phyloP scores from a whole-genome alignment of 1,284 basidiomycete genomes.

The Malassezia globosa region DNA sequence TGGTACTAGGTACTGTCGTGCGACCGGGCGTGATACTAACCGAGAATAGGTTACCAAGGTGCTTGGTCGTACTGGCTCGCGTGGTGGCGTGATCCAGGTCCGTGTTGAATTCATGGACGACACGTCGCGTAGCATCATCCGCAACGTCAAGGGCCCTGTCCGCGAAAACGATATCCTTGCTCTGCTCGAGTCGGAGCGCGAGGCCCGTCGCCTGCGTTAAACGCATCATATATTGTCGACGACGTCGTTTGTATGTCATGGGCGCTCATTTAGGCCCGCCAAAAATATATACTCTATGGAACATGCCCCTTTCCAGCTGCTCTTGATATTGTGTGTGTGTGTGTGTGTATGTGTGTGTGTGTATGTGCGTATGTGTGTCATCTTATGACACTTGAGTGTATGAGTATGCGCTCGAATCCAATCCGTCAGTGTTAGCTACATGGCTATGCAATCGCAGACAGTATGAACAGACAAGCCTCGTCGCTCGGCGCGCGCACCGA shows the following conservation, averaged over 20 bases:
- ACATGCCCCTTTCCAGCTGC: background rate
- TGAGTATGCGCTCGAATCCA: no score
- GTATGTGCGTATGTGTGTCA: no score
- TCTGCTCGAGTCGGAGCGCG: slow-evolving; percentile 95
- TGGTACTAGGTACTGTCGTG: background rate
- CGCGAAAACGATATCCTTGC: slow-evolving; percentile 93
- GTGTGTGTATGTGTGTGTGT: background rate
- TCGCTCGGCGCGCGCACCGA: slow-evolving; percentile 83
- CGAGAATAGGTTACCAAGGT: slow-evolving; percentile 56
- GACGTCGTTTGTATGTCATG: background rate
- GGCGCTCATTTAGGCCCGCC: background rate
- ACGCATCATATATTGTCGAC: slow-evolving; percentile 1
- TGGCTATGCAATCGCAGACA: slow-evolving; percentile 62
- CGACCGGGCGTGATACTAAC: background rate
- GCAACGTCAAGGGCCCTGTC: slow-evolving; percentile 98
- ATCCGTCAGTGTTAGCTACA: background rate
- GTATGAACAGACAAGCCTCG: slow-evolving; percentile 70
- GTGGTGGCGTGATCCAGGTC: slow-evolving; percentile 98
- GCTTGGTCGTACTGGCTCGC: slow-evolving; percentile 94
- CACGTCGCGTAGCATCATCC: slow-evolving; percentile 85
- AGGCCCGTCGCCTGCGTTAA: slow-evolving; percentile 56
- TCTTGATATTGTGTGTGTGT: background rate
- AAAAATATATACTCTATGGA: slow-evolving; percentile 10
- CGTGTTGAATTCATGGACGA: slow-evolving; percentile 99
- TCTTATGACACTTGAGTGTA: no score